phyloP scores from a whole-genome alignment of 192 early-diverging fungal genomes.

The Coemansia sp. region DNA sequence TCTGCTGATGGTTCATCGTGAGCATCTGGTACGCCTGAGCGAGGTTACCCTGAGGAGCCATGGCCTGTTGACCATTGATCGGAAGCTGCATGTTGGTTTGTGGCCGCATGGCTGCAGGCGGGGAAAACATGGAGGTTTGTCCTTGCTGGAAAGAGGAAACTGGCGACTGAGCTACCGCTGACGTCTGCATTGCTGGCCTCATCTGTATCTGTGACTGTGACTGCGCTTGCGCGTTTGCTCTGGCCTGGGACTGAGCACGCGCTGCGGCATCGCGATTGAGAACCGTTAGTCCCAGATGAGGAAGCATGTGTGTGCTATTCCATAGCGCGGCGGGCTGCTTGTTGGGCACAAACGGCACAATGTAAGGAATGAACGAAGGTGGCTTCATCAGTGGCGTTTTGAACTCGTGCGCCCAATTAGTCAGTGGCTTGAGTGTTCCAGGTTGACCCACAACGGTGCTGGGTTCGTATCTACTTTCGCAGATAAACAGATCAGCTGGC shows the following conservation, averaged over 20 bases:
- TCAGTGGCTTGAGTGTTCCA: conserved; percentile 24
- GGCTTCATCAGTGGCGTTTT: conserved; percentile 51
- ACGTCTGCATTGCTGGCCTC: conserved; percentile 12
- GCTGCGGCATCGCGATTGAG: conserved; percentile 46
- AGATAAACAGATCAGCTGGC: conserved; percentile 43
- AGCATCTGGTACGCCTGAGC: conserved; percentile 29
- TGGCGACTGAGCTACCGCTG: neutral
- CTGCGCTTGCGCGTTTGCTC: conserved; percentile 7
- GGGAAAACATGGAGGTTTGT: neutral
- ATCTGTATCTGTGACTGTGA: conserved; percentile 12
- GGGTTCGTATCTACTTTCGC: conserved; percentile 43
- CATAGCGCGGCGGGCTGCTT: conserved; percentile 34
- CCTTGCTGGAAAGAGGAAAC: neutral
- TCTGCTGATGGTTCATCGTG: conserved; percentile 33
- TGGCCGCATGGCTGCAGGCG: conserved; percentile 4
- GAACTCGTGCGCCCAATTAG: conserved; percentile 52
- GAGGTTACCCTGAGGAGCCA: conserved; percentile 6
- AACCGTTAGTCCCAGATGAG: conserved; percentile 35
- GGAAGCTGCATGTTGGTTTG: conserved; percentile 4
- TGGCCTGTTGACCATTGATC: neutral
- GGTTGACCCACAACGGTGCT: conserved; percentile 7
- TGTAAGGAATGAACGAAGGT: conserved; percentile 45
- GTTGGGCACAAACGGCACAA: conserved; percentile 29
- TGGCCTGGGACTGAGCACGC: conserved; percentile 21
- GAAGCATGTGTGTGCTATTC: conserved; percentile 36